Percentiles rank a stretch among this genome's conserved stretches.
Evolutionary conservation across 2,329 filamentous ascomycete species (phyloP).

Genomic region (Metarhizium anisopliae): DNA sequence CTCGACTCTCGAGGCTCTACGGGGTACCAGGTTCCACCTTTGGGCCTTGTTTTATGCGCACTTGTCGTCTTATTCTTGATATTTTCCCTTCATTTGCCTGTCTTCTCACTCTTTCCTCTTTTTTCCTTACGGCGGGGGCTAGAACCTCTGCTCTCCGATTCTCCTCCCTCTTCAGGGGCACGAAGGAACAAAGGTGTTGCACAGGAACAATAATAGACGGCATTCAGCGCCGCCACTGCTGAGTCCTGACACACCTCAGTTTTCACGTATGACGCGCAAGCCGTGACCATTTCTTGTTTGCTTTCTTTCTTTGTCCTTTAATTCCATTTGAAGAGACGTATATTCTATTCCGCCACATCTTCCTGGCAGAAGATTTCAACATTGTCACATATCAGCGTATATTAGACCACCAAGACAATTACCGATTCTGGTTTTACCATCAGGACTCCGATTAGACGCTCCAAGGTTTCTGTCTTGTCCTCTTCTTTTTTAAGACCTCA

Average conservation of each 20-base stretch:
- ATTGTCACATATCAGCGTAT: neutral
- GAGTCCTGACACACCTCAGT: too few relatives aligned
- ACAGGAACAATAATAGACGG: neutral
- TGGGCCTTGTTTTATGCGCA: neutral
- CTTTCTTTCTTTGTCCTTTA: neutral
- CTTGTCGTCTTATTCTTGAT: too few relatives aligned
- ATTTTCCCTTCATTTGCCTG: neutral
- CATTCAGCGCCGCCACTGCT: neutral
- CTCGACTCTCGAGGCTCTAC: neutral
- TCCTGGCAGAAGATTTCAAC: constrained; percentile 4
- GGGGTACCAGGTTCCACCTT: too few relatives aligned
- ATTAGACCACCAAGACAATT: neutral
- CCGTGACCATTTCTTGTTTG: neutral
- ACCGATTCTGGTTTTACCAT: too few relatives aligned
- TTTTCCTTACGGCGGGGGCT: too few relatives aligned
- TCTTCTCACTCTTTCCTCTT: too few relatives aligned
- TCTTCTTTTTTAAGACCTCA: neutral
- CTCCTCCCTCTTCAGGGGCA: neutral
- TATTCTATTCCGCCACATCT: neutral
- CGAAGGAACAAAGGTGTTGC: neutral
- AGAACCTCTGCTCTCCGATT: neutral
- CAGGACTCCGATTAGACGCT: too few relatives aligned
- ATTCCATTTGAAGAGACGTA: neutral
- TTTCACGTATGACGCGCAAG: neutral
- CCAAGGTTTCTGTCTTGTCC: too few relatives aligned